phyloP scores from a whole-genome alignment of 306 rosid species.

The Acacia acuminata region DNA sequence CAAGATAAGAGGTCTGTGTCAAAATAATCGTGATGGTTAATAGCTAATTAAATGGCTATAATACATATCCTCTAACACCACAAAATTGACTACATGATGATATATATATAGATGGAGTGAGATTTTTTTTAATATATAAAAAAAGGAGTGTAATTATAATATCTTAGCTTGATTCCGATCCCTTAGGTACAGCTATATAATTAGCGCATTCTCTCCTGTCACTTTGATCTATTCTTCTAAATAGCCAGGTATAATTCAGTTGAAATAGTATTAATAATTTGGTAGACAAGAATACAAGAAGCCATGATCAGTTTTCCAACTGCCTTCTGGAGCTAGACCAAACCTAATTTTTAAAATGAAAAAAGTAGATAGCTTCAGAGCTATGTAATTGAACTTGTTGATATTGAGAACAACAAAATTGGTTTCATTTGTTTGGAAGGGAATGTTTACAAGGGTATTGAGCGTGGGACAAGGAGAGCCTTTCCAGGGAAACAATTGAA shows the following conservation, averaged over 20 bases:
- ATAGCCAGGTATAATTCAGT: background rate
- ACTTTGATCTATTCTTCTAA: background rate
- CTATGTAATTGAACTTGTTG: background rate
- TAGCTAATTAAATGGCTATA: too few relatives aligned
- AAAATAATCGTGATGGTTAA: too few relatives aligned
- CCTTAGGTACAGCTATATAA: too few relatives aligned
- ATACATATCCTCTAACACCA: too few relatives aligned
- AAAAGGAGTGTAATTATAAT: too few relatives aligned
- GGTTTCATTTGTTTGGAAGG: background rate
- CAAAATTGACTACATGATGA: too few relatives aligned
- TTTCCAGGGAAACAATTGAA: constrained; percentile 8
- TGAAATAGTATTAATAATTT: background rate
- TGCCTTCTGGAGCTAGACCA: background rate
- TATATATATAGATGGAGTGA: too few relatives aligned
- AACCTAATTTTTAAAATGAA: too few relatives aligned
- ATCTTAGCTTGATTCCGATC: too few relatives aligned
- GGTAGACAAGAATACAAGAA: background rate
- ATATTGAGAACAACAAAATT: background rate
- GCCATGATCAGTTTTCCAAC: background rate
- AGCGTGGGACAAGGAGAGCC: constrained; percentile 21
- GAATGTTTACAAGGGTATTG: background rate
- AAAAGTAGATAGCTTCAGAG: background rate
- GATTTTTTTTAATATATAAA: too few relatives aligned
- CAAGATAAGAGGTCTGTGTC: too few relatives aligned
- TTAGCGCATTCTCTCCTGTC: background rate